Evolutionary conservation across 805 yeast genomes (phyloP).

Genomic region (Sugiyamaella qingdaonensis): DNA sequence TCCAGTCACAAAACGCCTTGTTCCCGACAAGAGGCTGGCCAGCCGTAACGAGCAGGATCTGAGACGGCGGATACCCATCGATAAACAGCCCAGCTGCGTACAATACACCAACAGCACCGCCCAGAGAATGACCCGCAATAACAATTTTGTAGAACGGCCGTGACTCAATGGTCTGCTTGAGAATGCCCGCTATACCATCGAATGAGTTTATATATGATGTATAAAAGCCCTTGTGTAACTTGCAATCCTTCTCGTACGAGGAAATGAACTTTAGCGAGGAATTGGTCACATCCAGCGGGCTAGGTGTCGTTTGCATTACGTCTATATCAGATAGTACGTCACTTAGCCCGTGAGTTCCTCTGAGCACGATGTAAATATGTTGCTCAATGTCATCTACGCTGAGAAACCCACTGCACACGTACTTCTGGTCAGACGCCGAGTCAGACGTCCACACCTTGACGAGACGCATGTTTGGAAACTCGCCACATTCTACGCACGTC

Average conservation of each 20-base stretch:
- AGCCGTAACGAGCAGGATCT: conserved; percentile 53
- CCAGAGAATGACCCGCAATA: conserved; percentile 70
- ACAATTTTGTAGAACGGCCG: conserved; percentile 48
- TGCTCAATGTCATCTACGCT: neutral
- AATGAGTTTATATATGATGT: conserved; percentile 2
- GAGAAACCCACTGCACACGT: conserved; percentile 6
- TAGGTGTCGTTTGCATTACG: neutral
- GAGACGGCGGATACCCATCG: conserved; percentile 38
- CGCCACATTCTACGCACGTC: conserved; percentile 4
- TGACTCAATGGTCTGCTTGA: neutral
- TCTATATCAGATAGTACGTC: conserved; percentile 11
- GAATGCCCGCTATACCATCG: neutral
- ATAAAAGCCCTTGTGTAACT: conserved; percentile 13
- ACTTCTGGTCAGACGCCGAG: too few species aligned
- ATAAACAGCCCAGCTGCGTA: conserved; percentile 55
- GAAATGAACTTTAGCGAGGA: neutral
- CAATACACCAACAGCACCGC: conserved; percentile 63
- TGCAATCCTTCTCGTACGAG: neutral
- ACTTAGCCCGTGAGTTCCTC: conserved; percentile 9
- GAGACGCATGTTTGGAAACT: conserved; percentile 10
- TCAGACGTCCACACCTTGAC: conserved; percentile 9
- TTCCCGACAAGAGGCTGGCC: conserved; percentile 67
- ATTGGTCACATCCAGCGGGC: neutral
- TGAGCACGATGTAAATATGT: conserved; percentile 4
- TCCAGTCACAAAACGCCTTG: conserved; percentile 43